Percentiles rank a stretch among this genome's conserved stretches.
Conservation (phyloP, 2,329 filamentous ascomycete species). For the Talaromyces sp. region DNA sequence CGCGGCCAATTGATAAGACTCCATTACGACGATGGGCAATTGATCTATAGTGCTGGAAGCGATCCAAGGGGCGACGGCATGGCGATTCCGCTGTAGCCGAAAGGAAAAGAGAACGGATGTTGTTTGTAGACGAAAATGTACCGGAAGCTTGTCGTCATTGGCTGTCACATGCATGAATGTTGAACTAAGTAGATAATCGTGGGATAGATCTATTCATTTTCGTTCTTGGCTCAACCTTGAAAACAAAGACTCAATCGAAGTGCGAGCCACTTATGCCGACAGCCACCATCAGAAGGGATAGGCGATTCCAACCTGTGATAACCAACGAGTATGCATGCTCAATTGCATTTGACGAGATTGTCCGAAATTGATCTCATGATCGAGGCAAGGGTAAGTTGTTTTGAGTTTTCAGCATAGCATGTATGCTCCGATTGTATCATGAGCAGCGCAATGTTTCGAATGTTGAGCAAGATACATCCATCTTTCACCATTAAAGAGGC, state of each 20-base stretch:
- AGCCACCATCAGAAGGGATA: no score
- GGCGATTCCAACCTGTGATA: not conserved
- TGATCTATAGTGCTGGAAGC: conserved; percentile 82
- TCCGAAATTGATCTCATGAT: not conserved
- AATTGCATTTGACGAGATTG: not conserved
- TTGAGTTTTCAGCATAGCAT: not conserved
- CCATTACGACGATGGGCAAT: conserved; percentile 66
- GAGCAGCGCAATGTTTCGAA: not conserved
- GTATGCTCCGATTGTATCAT: not conserved
- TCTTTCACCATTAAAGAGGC: not conserved
- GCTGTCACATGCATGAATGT: not conserved
- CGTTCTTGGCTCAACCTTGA: not conserved
- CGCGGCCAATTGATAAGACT: conserved; percentile 80
- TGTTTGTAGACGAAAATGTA: not conserved
- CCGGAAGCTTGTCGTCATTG: not conserved
- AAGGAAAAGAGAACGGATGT: not conserved
- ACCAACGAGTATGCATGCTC: not conserved
- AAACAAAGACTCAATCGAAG: not conserved
- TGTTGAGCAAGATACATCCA: not conserved
- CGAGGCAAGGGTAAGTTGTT: not conserved
- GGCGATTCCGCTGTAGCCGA: conserved; percentile 47
- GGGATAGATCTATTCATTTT: not conserved
- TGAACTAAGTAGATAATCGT: not conserved
- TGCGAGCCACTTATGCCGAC: not conserved
- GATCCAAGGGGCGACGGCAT: conserved; percentile 81